Evolutionary conservation across 495 filamentous ascomycete species (phyloP).

Genomic region (Podospora tetraspora): DNA sequence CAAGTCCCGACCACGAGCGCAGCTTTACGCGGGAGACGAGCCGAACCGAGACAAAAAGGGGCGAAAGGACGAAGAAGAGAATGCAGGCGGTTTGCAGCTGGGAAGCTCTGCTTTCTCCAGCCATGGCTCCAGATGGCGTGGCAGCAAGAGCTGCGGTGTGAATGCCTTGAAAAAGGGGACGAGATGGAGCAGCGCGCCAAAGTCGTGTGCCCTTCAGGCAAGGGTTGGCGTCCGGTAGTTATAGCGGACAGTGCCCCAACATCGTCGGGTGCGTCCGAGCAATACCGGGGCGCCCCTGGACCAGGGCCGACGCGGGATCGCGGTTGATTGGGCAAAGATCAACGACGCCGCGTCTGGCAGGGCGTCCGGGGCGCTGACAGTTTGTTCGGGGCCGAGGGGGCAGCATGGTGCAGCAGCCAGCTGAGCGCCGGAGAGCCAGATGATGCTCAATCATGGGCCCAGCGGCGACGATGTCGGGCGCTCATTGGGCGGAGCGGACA

Average conservation of each 20-base stretch:
- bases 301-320: background rate
- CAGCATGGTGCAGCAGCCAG: background rate
- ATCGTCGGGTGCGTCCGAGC: background rate
- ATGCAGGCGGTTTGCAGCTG: slow-evolving; percentile 13
- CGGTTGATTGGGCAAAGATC: background rate
- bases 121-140: slow-evolving; percentile 6
- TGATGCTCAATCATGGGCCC: background rate
- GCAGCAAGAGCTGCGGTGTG: background rate
- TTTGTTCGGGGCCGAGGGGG: background rate
- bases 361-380: background rate
- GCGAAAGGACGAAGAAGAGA: slow-evolving; percentile 9
- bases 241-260: background rate
- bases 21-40: slow-evolving; percentile 8
- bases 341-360: background rate
- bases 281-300: background rate
- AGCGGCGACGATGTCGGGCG: background rate
- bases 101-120: slow-evolving; percentile 13
- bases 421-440: background rate
- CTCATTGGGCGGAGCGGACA: background rate
- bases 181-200: background rate
- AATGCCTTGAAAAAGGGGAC: background rate
- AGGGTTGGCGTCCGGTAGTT: background rate
- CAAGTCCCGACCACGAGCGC: slow-evolving; percentile 8
- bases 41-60: slow-evolving; percentile 6
- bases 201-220: background rate